Base-by-base conservation (phyloP, 2,329 filamentous ascomycete species). In the Colletotrichum trifolii region DNA sequence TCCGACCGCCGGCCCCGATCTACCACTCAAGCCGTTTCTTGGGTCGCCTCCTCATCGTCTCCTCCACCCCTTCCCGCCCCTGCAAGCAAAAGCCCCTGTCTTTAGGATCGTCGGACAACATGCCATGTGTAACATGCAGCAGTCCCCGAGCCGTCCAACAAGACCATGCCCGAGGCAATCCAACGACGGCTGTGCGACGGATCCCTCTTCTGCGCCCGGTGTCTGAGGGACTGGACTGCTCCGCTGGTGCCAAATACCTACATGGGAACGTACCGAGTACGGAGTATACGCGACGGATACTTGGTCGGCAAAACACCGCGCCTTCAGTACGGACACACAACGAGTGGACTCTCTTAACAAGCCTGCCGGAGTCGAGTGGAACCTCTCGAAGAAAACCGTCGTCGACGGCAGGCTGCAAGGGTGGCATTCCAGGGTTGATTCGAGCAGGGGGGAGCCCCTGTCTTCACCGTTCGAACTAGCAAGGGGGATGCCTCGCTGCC, bases 401-500 rank as follows among this genome's bases (percentile, higher is more conserved):
- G n/a, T 49, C n/a, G 56, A 43, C 39, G 8, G 7, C 34, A 36
- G 35, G 52, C 35, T 36, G 39, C 56, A 61, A 54, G 57, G 61
- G 50, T 61, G 57, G 49, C 57, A 61, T 52, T 55, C 52, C 36
- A 61, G 46, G 56, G 35, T 43, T 42, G 36, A 15, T 36, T 43
- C 39, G 57, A 55, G 35, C 62, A 39, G 46, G 62, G 56, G 62
- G 25, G 9, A 15, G 13, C 6, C 50, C 62, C 57, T 65, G 62
- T 46, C 58, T 2, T 52, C 57, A 65, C 62, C 62, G 40, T 61
- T 52, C 50, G 34, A 33, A 38, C 62, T 56, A 65, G 46, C 62
- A 65, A 61, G 62, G 57, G 48, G 25, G 25, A 25, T 15, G n/a
- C 38, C 10, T 45, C 46, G 39, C 45, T 39, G 38, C 47, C 39